Evolutionary conservation across 495 filamentous ascomycete genomes (phyloP).

Genomic region (Penicillium arizonense): DNA sequence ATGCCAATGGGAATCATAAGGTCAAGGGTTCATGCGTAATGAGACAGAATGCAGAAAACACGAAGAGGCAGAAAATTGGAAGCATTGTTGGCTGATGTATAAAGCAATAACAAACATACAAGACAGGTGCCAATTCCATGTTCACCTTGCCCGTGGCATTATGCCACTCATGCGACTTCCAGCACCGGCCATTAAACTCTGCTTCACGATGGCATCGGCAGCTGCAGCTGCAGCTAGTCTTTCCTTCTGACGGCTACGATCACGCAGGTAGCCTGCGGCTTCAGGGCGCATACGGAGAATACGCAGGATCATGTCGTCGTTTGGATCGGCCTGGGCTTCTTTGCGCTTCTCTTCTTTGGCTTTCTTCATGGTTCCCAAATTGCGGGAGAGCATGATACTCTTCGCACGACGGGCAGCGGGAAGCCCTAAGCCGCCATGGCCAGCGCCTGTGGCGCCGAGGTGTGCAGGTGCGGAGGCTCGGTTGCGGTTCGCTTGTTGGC

Average conservation of each 20-base stretch:
- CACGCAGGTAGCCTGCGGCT: conserved; percentile 84
- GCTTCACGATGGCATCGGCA: conserved; percentile 90
- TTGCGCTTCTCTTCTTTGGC: conserved; percentile 94
- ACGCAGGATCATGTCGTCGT: conserved; percentile 96
- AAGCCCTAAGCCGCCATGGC: conserved; percentile 67
- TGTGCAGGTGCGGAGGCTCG: conserved; percentile 71
- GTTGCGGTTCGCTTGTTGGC: conserved; percentile 65
- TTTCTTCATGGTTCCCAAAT: conserved; percentile 93
- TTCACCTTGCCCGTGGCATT: conserved; percentile 27
- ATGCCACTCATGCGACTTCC: conserved; percentile 63
- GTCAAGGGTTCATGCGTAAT: conserved; percentile 6
- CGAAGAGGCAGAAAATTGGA: neutral
- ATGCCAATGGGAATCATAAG: conserved; percentile 17
- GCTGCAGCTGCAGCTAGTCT: conserved; percentile 84
- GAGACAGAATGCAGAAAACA: neutral
- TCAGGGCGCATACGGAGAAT: conserved; percentile 96
- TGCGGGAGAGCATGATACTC: conserved; percentile 91
- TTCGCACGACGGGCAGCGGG: conserved; percentile 76
- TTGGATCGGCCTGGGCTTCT: conserved; percentile 93
- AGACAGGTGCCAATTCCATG: neutral
- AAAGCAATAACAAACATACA: neutral
- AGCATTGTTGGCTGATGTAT: neutral
- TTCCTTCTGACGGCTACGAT: conserved; percentile 91
- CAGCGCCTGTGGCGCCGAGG: conserved; percentile 54
- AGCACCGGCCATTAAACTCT: conserved; percentile 74